Percentiles rank a stretch among this genome's conserved stretches.
Conservation (phyloP, 108 stramenopile genomes). For the Craspedostauros australis region DNA sequence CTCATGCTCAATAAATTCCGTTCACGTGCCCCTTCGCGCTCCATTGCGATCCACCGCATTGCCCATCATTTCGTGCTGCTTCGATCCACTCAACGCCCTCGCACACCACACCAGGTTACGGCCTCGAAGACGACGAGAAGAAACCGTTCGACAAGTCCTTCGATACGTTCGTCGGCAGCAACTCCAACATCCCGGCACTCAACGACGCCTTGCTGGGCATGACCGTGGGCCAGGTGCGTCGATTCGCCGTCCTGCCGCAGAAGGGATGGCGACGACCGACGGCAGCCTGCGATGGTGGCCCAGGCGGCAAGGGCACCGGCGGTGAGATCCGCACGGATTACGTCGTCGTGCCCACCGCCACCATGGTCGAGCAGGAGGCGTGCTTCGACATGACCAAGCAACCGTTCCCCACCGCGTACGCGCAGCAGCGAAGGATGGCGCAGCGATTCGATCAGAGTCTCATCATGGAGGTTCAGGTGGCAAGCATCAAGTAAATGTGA, state of each 20-base stretch:
- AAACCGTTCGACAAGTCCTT: conserved; percentile 55
- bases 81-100: no score
- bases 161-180: conserved; percentile 39
- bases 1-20: no score
- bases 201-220: conserved; percentile 70
- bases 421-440: conserved; percentile 79
- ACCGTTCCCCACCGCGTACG: conserved; percentile 77
- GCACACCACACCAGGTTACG: no score
- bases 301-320: conserved; percentile 67
- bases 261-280: conserved; percentile 76
- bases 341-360: conserved; percentile 78
- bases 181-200: conserved; percentile 54
- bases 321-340: conserved; percentile 69
- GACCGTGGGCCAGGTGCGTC: conserved; percentile 48
- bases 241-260: conserved; percentile 69
- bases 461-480: conserved; percentile 80
- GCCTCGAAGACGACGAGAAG: conserved; percentile 80
- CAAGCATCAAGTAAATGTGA: conserved; percentile 13
- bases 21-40: no score
- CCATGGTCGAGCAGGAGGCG: conserved; percentile 77
- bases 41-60: no score
- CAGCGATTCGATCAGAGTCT: conserved; percentile 85
- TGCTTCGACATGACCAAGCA: conserved; percentile 75
- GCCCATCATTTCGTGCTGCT: no score
- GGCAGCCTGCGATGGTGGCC: conserved; percentile 75